A percentile compares a stretch with the other conserved stretches of the same genome.
Evolutionary conservation across 345 rosid species (phyloP).

Genomic region (Hevea brasiliensis): DNA sequence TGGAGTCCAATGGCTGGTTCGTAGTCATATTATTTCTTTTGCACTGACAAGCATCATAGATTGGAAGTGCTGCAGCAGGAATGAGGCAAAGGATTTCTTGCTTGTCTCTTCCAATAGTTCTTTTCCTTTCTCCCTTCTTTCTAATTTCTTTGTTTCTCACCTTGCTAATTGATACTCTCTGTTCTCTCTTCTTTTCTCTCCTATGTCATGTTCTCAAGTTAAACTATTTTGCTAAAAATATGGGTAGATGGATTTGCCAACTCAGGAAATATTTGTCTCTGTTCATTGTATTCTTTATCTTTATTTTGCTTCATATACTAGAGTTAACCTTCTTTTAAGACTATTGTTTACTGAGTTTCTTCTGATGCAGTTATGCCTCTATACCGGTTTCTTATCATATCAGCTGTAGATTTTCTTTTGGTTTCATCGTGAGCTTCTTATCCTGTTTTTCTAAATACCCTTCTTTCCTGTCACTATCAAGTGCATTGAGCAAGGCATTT

Average conservation of each 20-base stretch:
- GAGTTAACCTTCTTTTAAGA: background rate
- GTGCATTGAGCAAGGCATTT: slow-evolving; percentile 88
- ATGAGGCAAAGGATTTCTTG: background rate
- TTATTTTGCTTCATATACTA: background rate
- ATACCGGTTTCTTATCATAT: background rate
- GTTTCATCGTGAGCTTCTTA: background rate
- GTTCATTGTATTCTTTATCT: no score
- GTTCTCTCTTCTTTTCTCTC: background rate
- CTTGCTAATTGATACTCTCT: background rate
- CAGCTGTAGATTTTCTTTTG: background rate
- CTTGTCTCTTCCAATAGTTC: background rate
- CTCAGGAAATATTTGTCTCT: no score
- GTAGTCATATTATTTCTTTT: background rate
- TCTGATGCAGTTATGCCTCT: background rate
- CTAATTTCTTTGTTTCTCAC: background rate
- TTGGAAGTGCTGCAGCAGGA: background rate
- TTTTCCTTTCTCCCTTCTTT: background rate
- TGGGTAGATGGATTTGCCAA: no score
- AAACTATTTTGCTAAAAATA: no score
- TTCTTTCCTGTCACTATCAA: slow-evolving; percentile 27
- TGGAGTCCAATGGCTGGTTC: background rate
- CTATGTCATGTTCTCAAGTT: background rate
- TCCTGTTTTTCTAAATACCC: slow-evolving; percentile 3
- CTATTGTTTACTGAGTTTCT: background rate
- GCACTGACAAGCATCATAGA: background rate